Base-by-base conservation (phyloP, 345 rosid genomes). In the Leavenworthia alabamica region DNA sequence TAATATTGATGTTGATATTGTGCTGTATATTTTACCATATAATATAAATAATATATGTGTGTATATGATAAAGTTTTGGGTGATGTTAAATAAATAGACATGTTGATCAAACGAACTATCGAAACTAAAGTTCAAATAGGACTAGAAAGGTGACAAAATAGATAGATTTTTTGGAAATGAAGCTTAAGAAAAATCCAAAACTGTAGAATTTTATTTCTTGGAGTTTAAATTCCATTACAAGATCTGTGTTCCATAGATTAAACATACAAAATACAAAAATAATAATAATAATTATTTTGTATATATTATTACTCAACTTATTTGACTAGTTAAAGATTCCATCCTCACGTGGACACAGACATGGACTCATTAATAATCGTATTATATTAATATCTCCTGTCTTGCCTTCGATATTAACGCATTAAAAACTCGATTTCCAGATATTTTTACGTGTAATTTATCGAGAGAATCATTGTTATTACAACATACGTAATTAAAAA, bases 201-300 rank as follows among this genome's bases (percentile, higher is more conserved):
- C 50, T 57, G 33, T 10, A 45, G 69, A 62, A 58, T 70, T 73
- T 52, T 64, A 68, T 70, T 64, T 71, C 33, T 52, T 44, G 54
- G 60, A 66, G 23, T 57, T 57, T 43, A 59, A 50, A 65, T 60
- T 58, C 72, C 66, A 49, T 67, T 31, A 67, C 66, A 59, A 60
- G 60, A 68, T 59, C 22, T 50, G 44, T 59, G 60, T 67, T 40
- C 52, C 43, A 23, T 58, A 41, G 67, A 60, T 17, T 57, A 20
- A 46, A 55, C 14, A 37, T 22, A 56, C 23, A 56, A 57, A 37
- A 37, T 29, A 65, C 54, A 20, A 32, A 13, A 31, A 5, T 17
- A 41, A 51, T 12, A 17, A 14, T 13, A 66, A n/a, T n/a, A n/a
- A n/a, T n/a, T n/a, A n/a, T n/a, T n/a, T n/a, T n/a, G n/a, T 14